These are phyloP conservation scores for Geosmithia flava DNA, from an alignment of 2,329 filamentous ascomycete species.

Conservation along the genomic window DNA sequence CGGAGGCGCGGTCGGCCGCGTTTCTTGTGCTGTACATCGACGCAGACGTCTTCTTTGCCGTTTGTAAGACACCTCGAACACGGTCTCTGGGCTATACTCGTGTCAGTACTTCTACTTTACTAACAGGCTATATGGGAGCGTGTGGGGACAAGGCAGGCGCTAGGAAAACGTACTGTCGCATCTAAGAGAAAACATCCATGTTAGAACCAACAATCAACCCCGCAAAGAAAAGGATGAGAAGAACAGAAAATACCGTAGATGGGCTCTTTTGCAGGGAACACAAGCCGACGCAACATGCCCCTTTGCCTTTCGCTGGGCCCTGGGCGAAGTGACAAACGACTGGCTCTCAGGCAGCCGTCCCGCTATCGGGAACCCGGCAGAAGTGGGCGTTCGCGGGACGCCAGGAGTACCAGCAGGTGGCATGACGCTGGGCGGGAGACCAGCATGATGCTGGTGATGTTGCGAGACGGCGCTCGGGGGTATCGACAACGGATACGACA, in stretches of 20 bases:
- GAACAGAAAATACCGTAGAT: slow-evolving; percentile 44
- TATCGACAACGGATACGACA: slow-evolving; percentile 1
- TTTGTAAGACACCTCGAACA: slow-evolving; percentile 68
- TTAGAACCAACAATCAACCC: background rate
- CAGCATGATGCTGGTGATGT: slow-evolving; percentile 1
- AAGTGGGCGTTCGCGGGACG: slow-evolving; percentile 4
- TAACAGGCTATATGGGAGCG: background rate
- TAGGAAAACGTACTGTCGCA: slow-evolving; percentile 48
- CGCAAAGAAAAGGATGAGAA: background rate
- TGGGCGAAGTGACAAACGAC: slow-evolving; percentile 37
- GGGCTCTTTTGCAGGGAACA: slow-evolving; percentile 74
- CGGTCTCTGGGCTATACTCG: slow-evolving; percentile 52
- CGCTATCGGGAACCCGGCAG: slow-evolving; percentile 9
- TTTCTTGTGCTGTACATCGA: slow-evolving; percentile 81
- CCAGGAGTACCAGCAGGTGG: slow-evolving; percentile 2
- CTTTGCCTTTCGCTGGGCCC: slow-evolving; percentile 56
- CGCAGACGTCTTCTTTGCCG: slow-evolving; percentile 68
- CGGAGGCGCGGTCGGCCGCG: slow-evolving; percentile 65
- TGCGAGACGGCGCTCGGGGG: background rate
- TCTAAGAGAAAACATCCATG: slow-evolving; percentile 18
- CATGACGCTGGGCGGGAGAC: slow-evolving; percentile 6
- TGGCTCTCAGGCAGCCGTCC: slow-evolving; percentile 27
- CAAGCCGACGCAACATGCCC: slow-evolving; percentile 77
- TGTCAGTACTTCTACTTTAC: slow-evolving; percentile 16
- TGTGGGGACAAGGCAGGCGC: background rate